Percentiles rank a stretch among this genome's conserved stretches.
Conservation (phyloP, 148 eudicot genomes). For the Fallopia convolvulus region DNA sequence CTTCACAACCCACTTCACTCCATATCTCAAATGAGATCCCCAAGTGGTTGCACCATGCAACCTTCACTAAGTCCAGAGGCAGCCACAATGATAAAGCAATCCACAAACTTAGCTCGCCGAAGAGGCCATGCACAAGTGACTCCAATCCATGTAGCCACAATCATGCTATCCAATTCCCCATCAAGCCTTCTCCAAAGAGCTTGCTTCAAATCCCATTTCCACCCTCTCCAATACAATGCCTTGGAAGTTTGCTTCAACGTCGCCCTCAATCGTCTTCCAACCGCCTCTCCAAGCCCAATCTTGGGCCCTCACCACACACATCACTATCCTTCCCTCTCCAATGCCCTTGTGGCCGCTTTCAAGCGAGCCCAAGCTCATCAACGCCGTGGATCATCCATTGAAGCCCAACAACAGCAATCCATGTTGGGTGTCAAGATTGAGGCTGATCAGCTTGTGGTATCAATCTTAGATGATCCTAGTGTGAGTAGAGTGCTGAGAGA, state of each 20-base stretch:
- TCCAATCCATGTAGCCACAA: slow-evolving; percentile 80
- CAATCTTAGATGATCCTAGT: slow-evolving; percentile 89
- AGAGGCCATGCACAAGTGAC: slow-evolving; percentile 92
- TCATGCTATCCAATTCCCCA: slow-evolving; percentile 53
- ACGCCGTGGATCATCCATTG: slow-evolving; percentile 60
- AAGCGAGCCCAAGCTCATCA: slow-evolving; percentile 94
- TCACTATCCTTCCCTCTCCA: slow-evolving; percentile 38
- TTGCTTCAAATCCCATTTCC: slow-evolving; percentile 44
- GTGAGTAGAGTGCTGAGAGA: slow-evolving; percentile 94
- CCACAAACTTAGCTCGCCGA: slow-evolving; percentile 57
- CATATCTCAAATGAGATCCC: slow-evolving; percentile 58
- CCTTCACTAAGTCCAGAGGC: slow-evolving; percentile 74
- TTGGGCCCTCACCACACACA: slow-evolving; percentile 25
- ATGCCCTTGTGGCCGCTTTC: slow-evolving; percentile 60
- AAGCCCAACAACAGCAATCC: slow-evolving; percentile 67
- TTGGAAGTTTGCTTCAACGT: slow-evolving; percentile 35
- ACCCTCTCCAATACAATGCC: slow-evolving; percentile 37
- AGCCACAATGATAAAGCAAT: slow-evolving; percentile 60
- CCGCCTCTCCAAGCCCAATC: slow-evolving; percentile 38
- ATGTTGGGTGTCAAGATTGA: slow-evolving; percentile 75
- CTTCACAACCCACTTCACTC: background rate
- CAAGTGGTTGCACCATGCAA: slow-evolving; percentile 53
- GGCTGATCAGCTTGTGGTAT: slow-evolving; percentile 65
- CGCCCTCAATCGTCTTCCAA: slow-evolving; percentile 39
- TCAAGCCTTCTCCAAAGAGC: slow-evolving; percentile 46